Base-by-base conservation (phyloP, 2,329 filamentous ascomycete species). In the Clonostachys chloroleuca region DNA sequence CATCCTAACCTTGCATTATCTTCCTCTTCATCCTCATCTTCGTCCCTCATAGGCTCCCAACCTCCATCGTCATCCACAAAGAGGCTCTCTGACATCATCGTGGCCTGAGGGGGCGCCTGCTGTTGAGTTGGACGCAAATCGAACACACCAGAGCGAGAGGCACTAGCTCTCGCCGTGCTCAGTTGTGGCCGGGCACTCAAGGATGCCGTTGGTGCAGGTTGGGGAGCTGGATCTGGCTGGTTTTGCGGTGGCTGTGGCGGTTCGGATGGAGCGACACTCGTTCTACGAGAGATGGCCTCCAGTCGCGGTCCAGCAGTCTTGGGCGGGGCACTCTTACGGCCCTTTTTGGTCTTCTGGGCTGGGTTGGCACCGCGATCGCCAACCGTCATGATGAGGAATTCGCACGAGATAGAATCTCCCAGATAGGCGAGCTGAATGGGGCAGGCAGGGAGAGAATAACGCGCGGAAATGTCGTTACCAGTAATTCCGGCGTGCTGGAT, bases 371-470 rank as follows among this genome's bases (percentile, higher is more conserved):
- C 72, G 49, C 75, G 73, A 54, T 90, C 86, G 13, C 87, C 88
- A 9, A 87, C 82, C 1, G 88, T 92, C 87, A 91, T 92, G 50
- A 92, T 76, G 40, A 90, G 86, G 56, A 91, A 92, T 53, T 92
- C 85, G 63, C 84, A 89, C 36, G 80, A 68, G 34, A 92, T 73
- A 34, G 84, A 86, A 49, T 86, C 83, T 40, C 79, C 77, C 20
- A 78, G 74, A 58, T 92, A 92, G 41, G 75, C 80, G 49, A 92
- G 76, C 57, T 89, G 85, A 59, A 92, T 78, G 2, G 88, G 88
- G 14, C 80, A 78, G 14, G 81, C 80, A 5, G 88, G 87, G 24
- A 79, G 70, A 3, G 88, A 91, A 64, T 91, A 92, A 46, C 74
- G 74, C 12, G 86, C 85, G 14, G 76, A 78, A 13, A 92, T 71